These are phyloP conservation scores for Verbascum thapsus DNA, from an alignment of 257 asterid species.

Conservation along the genomic window DNA sequence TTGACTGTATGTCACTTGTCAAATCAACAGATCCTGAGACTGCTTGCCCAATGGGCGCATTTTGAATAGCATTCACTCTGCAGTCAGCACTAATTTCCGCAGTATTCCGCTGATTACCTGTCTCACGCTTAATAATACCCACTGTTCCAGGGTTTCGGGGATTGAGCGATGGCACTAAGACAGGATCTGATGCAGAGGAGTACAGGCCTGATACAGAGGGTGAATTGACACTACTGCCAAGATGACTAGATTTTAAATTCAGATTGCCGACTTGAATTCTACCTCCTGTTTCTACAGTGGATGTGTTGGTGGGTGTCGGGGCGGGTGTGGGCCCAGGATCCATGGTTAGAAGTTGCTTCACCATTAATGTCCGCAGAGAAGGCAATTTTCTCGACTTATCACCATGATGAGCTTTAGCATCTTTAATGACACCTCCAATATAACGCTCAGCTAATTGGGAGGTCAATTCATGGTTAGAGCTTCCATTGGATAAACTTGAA, in stretches of 20 bases:
- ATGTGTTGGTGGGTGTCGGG: conserved; percentile 44
- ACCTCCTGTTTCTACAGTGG: conserved; percentile 27
- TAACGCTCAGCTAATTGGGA: conserved; percentile 26
- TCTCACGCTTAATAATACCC: conserved; percentile 53
- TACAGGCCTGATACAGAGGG: conserved; percentile 45
- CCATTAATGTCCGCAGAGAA: conserved; percentile 27
- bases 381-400: conserved; percentile 31
- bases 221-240: conserved; percentile 32
- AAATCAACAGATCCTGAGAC: conserved; percentile 34
- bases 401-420: conserved; percentile 19
- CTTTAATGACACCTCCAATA: conserved; percentile 18
- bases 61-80: conserved; percentile 32
- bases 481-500: conserved; percentile 26
- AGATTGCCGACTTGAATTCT: conserved; percentile 32
- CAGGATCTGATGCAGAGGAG: conserved; percentile 56
- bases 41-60: conserved; percentile 25
- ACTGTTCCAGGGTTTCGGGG: conserved; percentile 37
- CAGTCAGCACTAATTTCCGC: conserved; percentile 35
- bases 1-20: conserved; percentile 21
- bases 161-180: conserved; percentile 48
- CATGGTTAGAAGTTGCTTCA: conserved; percentile 27
- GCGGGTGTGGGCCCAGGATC: conserved; percentile 54
- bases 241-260: conserved; percentile 36
- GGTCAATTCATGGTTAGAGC: conserved; percentile 27
- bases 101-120: conserved; percentile 35